Base-by-base conservation (phyloP, 2,329 filamentous ascomycete species). In the Aquanectria penicillioides region DNA sequence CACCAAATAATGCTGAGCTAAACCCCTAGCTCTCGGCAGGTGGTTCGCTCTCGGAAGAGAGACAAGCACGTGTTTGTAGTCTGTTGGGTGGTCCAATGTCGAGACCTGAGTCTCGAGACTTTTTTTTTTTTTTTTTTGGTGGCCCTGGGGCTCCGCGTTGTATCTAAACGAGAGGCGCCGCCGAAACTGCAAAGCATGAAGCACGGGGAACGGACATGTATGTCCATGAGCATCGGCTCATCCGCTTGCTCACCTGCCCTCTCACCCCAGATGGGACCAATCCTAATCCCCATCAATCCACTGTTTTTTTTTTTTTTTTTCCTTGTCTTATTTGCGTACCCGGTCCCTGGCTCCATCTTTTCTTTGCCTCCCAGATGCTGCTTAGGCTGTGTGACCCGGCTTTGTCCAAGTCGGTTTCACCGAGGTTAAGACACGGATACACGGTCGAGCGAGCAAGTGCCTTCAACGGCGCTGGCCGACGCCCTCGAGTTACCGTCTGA, bases 361-460 rank as follows among this genome's bases (percentile, higher is more conserved):
- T 54, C 17, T 26, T 33, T 34, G 26, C 20, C 33, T 48, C 52
- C 34, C 18, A 40, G 31, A n/a, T 20, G 23, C 15, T 11, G 18
- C 23, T 49, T 26, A 50, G 36, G 33, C 25, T 17, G 18, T 38
- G 29, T 28, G 23, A 38, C 33, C 50, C 33, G 56, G 37, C 36
- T 48, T 59, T 29, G 46, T 60, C 48, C 62, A 53, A 40, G 62
- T 25, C 29, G 47, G 44, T 62, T 69, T 69, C 66, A 69, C 66
- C 66, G 66, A 69, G 66, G 66, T 68, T 66, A 68, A 57, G 46
- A 50, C 31, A 22, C n/a, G n/a, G n/a, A n/a, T n/a, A n/a, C n/a
- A n/a, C n/a, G n/a, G n/a, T n/a, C n/a, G n/a, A n/a, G n/a, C n/a
- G n/a, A n/a, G n/a, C n/a, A n/a, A n/a, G n/a, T n/a, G n/a, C n/a